These are phyloP conservation scores for Fragaria nilgerrensis DNA, from an alignment of 306 rosid species.

Conservation along the genomic window DNA sequence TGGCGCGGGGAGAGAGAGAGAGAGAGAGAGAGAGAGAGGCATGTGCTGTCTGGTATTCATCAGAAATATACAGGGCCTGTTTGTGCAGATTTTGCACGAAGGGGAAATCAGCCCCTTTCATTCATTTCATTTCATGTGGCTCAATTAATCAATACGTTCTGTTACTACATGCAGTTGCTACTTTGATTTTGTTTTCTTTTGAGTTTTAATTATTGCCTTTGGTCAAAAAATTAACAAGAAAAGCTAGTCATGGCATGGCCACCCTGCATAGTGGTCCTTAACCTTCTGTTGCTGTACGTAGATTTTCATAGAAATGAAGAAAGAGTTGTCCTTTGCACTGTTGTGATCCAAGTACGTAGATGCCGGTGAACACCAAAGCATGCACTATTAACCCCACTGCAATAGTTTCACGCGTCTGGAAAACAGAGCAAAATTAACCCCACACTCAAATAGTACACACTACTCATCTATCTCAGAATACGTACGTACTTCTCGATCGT, in stretches of 20 bases:
- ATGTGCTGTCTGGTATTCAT: constrained; percentile 17
- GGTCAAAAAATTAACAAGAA: background rate
- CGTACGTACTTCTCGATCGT: background rate
- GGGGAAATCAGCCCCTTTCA: constrained; percentile 23
- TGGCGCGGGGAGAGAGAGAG: background rate
- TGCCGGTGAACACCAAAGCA: background rate
- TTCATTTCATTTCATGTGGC: background rate
- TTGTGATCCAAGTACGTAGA: background rate
- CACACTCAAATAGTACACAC: background rate
- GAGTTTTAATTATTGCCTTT: background rate
- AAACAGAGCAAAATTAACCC: background rate
- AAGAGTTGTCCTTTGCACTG: background rate
- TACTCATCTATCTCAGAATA: background rate
- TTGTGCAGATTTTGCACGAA: constrained; percentile 32
- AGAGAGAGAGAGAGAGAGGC: background rate
- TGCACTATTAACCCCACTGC: background rate
- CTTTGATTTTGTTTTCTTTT: background rate
- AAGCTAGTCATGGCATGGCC: background rate
- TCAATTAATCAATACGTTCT: too few relatives aligned
- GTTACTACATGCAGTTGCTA: background rate
- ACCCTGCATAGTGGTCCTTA: too few relatives aligned
- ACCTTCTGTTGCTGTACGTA: background rate
- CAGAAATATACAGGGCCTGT: background rate
- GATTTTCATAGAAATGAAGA: background rate
- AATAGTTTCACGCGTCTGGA: background rate